Base-by-base conservation (phyloP, 1,139 yeast species). In the Candida glucosophila region DNA sequence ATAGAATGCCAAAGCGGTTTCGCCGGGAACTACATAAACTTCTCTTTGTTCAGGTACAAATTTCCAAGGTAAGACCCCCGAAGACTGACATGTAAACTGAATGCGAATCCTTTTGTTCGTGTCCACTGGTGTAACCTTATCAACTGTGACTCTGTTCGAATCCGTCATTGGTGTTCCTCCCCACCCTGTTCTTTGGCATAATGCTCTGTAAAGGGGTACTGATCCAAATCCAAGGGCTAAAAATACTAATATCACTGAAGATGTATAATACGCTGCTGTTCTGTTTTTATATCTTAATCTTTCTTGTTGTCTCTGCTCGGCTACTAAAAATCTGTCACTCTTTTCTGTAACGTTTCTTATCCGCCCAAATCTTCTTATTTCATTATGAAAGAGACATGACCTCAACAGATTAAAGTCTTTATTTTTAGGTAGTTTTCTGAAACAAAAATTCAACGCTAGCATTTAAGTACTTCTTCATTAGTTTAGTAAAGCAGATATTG, bases 111-210 rank as follows among this genome's bases (percentile, higher is more conserved):
- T 70, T 43, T 79, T 76, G 33, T 80, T 80, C 12, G 90, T 78
- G 33, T 86, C 90, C 9, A 92, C 92, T 0, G 99, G 95, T 13
- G 82, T 60, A 49, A 92, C 60, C 44, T 80, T 80, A 44, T 90
- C 98, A 6, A 88, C 76, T 0, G 96, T 82, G 52, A 90, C 83
- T 41, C 70, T 75, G 10, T 77, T 52, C 22, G 67, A 56, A 47
- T 90, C 98, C 0, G 96, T 86, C 40, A 88, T 80, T 10, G 98
- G 97, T 7, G 78, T 75, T 24, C 99, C 99, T 26, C 90, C 95
- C 71, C 81, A 90, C 1, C 98, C 98, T 1, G 96, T 88, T 54
- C 95, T 72, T 43, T 88, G 85, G 60, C 99, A 92, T 23, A 92
- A 67, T 12, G 90, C 88, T 39, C 96, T 62, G 50, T 92, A 92